These are phyloP conservation scores for Fusarium tanahbumbuense DNA, from an alignment of 2,329 filamentous ascomycete genomes.

Conservation along the genomic window DNA sequence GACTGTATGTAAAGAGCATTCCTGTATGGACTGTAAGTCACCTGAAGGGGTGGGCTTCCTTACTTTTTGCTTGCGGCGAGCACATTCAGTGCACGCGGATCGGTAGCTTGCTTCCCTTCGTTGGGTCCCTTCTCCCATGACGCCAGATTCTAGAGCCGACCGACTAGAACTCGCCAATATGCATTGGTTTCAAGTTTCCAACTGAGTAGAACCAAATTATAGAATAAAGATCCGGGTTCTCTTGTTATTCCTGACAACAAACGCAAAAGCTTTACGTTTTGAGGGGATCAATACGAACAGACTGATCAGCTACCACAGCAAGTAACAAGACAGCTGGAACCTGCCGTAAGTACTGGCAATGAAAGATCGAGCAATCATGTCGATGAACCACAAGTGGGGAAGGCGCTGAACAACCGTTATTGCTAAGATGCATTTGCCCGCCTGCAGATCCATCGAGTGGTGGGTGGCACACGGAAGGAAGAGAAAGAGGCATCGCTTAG, in stretches of 20 bases:
- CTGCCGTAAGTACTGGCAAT: slow-evolving; percentile 4
- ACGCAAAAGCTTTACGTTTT: slow-evolving; percentile 1
- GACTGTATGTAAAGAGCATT: neutral
- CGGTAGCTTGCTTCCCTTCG: slow-evolving; percentile 40
- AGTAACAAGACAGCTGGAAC: slow-evolving; percentile 22
- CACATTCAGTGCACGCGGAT: slow-evolving; percentile 58
- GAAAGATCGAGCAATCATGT: slow-evolving; percentile 32
- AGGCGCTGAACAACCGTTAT: slow-evolving; percentile 36
- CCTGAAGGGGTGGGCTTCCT: neutral
- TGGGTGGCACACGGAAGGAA: slow-evolving; percentile 42
- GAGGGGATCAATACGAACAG: slow-evolving; percentile 6
- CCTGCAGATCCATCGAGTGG: slow-evolving; percentile 43
- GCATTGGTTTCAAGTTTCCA: neutral
- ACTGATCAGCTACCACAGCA: slow-evolving; percentile 7
- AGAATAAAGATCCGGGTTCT: neutral
- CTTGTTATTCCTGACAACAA: neutral
- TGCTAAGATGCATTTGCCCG: slow-evolving; percentile 37
- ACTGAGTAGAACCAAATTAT: neutral
- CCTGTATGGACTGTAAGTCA: neutral
- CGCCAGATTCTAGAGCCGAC: slow-evolving; percentile 6
- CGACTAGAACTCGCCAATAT: neutral
- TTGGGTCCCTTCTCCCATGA: slow-evolving; percentile 30
- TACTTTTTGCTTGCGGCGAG: slow-evolving; percentile 56
- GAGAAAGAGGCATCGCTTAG: slow-evolving; percentile 36
- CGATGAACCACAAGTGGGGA: slow-evolving; percentile 39